Evolutionary conservation across 805 yeast species (phyloP).

Genomic region (Kluyveromyces wickerhamii): DNA sequence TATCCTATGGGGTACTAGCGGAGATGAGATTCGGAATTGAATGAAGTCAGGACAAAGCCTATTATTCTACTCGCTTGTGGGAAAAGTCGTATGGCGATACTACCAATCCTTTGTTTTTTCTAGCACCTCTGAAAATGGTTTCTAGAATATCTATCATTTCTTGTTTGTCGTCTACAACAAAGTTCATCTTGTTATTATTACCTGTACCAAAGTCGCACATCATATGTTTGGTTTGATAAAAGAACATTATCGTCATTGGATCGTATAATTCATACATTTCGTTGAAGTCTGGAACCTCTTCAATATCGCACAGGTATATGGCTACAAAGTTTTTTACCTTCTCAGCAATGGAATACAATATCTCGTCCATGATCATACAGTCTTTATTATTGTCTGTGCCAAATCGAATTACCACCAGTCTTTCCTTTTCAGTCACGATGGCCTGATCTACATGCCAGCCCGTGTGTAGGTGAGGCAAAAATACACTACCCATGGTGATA

Average conservation of each 20-base stretch:
- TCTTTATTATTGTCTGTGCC: slow-evolving; percentile 72
- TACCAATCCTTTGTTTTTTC: slow-evolving; percentile 87
- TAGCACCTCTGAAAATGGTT: slow-evolving; percentile 82
- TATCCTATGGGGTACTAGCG: no score
- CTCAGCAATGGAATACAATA: slow-evolving; percentile 70
- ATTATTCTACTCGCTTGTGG: slow-evolving; percentile 30
- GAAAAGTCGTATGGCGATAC: slow-evolving; percentile 66
- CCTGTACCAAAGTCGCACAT: slow-evolving; percentile 99
- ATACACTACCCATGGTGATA: slow-evolving; percentile 62
- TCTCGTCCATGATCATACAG: slow-evolving; percentile 87
- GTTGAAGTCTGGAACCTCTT: slow-evolving; percentile 84
- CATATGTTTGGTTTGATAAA: slow-evolving; percentile 89
- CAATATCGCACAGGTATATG: slow-evolving; percentile 81
- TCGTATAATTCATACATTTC: slow-evolving; percentile 49
- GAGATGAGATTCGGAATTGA: no score
- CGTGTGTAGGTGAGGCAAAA: slow-evolving; percentile 68
- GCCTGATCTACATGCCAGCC: slow-evolving; percentile 99
- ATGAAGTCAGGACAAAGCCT: no score
- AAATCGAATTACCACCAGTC: slow-evolving; percentile 81
- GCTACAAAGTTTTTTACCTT: slow-evolving; percentile 83
- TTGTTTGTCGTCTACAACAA: slow-evolving; percentile 68
- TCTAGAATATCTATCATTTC: slow-evolving; percentile 89
- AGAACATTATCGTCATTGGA: slow-evolving; percentile 89
- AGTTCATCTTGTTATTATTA: slow-evolving; percentile 88
- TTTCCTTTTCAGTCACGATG: slow-evolving; percentile 82